Percentiles rank a stretch among this genome's conserved stretches.
phyloP scores from a whole-genome alignment of 2,329 filamentous ascomycete species.

The Monosporascus sp. region DNA sequence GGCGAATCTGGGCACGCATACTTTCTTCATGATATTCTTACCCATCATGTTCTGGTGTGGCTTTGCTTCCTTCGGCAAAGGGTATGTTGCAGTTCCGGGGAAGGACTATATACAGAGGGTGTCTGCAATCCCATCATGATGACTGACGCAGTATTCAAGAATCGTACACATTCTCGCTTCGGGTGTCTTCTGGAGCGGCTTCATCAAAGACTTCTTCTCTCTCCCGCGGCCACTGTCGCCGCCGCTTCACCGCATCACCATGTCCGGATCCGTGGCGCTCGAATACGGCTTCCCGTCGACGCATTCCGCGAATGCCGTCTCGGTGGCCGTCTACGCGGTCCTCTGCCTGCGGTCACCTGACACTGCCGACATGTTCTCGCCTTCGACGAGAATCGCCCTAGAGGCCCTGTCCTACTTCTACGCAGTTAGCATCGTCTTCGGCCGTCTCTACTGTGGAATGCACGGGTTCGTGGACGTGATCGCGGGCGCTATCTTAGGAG shows the following conservation, averaged over 20 bases:
- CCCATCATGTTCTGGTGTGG: constrained; percentile 97
- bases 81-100: constrained; percentile 49
- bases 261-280: constrained; percentile 90
- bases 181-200: constrained; percentile 84
- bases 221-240: constrained; percentile 88
- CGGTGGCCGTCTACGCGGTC: constrained; percentile 81
- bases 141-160: constrained; percentile 29
- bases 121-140: constrained; percentile 4
- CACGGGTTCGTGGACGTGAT: constrained; percentile 93
- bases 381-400: constrained; percentile 55
- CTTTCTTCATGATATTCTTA: constrained; percentile 95
- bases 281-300: constrained; percentile 98
- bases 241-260: constrained; percentile 88
- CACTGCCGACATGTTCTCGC: constrained; percentile 47
- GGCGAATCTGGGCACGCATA: constrained; percentile 94
- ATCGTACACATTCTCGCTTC: constrained; percentile 71
- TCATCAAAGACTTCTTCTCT: constrained; percentile 90
- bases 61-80: constrained; percentile 77
- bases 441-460: constrained; percentile 96
- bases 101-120: constrained; percentile 4
- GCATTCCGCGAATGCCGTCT: constrained; percentile 94
- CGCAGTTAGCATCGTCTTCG: constrained; percentile 81
- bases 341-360: constrained; percentile 62
- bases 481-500: constrained; percentile 72
- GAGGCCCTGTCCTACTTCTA: constrained; percentile 77